Conservation (phyloP, 2,329 filamentous ascomycete species). For the Colletotrichum sp. region DNA sequence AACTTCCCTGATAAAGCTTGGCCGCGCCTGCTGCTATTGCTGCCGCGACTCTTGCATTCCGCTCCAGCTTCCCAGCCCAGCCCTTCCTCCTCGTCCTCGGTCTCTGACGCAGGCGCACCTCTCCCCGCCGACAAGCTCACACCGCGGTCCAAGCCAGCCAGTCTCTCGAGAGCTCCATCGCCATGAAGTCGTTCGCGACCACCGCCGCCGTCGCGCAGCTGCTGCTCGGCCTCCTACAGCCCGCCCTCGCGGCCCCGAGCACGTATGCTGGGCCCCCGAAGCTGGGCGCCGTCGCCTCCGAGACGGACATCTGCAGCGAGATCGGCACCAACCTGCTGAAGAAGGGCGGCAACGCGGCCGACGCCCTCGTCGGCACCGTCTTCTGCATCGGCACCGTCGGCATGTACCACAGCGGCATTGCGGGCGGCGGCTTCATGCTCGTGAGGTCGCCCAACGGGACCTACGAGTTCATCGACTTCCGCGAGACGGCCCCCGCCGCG, state of each 20-base stretch:
- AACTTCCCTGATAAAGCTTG: background rate
- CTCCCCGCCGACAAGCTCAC: background rate
- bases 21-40: background rate
- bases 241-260: conserved; percentile 2
- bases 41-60: background rate
- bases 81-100: background rate
- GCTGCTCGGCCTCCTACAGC: conserved; percentile 2
- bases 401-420: conserved; percentile 75
- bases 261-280: conserved; percentile 17
- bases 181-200: conserved; percentile 14
- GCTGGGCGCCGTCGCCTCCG: conserved; percentile 66
- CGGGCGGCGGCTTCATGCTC: conserved; percentile 81
- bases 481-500: conserved; percentile 82
- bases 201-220: conserved; percentile 16
- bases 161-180: background rate
- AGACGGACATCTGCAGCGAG: conserved; percentile 62
- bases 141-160: background rate
- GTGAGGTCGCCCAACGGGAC: conserved; percentile 67
- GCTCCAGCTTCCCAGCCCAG: background rate
- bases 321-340: conserved; percentile 63
- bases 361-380: conserved; percentile 68
- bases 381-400: conserved; percentile 68
- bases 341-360: conserved; percentile 69
- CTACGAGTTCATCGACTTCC: conserved; percentile 85
- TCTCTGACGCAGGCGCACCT: background rate